phyloP scores from a whole-genome alignment of 768 basidiomycete genomes.

The Auricularia sp. region DNA sequence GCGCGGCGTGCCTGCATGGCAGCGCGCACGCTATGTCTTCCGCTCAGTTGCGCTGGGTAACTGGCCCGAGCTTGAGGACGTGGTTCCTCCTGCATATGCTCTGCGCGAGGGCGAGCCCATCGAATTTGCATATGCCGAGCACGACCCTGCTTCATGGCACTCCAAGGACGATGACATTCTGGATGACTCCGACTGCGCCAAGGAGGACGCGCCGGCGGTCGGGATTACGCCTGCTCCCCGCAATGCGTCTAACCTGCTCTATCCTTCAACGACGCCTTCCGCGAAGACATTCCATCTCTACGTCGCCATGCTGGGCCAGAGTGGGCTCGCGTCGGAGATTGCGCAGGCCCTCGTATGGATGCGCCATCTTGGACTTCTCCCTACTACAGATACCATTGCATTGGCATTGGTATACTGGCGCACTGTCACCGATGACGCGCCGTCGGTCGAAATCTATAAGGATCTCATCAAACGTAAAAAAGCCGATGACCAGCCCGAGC shows the following conservation, averaged over 20 bases:
- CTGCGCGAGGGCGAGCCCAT: neutral
- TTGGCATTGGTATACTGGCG: neutral
- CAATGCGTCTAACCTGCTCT: neutral
- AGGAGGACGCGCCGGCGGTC: neutral
- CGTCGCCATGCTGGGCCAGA: neutral
- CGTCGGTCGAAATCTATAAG: neutral
- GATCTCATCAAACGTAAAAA: neutral
- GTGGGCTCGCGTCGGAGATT: neutral
- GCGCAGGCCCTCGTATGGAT: neutral
- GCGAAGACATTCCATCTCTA: neutral
- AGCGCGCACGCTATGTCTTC: slow-evolving; percentile 1
- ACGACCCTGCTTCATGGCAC: neutral
- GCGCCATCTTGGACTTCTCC: neutral
- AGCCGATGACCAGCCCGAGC: neutral
- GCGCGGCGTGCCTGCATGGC: neutral
- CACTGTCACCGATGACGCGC: neutral
- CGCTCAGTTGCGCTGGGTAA: neutral
- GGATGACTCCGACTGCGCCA: neutral
- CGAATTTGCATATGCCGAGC: neutral
- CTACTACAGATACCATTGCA: neutral
- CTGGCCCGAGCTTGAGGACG: neutral
- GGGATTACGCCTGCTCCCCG: neutral
- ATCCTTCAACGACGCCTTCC: neutral
- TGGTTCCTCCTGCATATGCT: neutral
- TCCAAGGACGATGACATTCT: neutral